Evolutionary conservation across 2,329 filamentous ascomycete species (phyloP).

Genomic region (Coccinonectria pachysandricola): DNA sequence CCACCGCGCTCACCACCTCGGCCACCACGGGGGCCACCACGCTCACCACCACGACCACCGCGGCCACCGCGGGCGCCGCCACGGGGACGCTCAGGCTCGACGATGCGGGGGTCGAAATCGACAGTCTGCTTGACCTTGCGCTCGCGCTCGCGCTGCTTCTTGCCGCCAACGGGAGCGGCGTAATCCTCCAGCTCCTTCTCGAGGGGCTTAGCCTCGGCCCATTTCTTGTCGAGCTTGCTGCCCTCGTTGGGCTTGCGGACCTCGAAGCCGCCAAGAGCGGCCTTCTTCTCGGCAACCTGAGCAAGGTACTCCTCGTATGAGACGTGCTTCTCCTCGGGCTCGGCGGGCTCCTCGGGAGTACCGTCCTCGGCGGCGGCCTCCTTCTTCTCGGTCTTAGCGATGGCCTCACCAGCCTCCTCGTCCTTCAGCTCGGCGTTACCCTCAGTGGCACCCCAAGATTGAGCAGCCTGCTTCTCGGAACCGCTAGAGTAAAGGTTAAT

Average conservation of each 20-base stretch:
- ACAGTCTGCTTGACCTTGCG: conserved; percentile 85
- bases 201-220: conserved; percentile 70
- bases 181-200: conserved; percentile 65
- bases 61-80: conserved; percentile 40
- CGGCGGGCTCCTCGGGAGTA: conserved; percentile 36
- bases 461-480: conserved; percentile 76
- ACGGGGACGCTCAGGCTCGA: conserved; percentile 55
- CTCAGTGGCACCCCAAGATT: conserved; percentile 79
- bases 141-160: conserved; percentile 77
- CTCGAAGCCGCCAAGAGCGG: conserved; percentile 53
- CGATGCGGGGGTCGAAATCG: conserved; percentile 77
- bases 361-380: conserved; percentile 47
- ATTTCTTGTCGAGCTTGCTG: conserved; percentile 80
- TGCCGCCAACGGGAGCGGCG: conserved; percentile 63
- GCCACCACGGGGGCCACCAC: conserved; percentile 38
- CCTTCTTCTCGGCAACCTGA: conserved; percentile 62
- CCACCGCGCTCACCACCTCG: conserved; percentile 34
- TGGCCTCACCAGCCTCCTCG: conserved; percentile 82
- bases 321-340: conserved; percentile 78
- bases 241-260: conserved; percentile 91
- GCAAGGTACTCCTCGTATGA: conserved; percentile 84
- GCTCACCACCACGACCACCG: conserved; percentile 30
- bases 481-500: no score
- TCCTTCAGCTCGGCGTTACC: conserved; percentile 81
- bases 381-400: conserved; percentile 77